Evolutionary conservation across 305 asterid genomes (phyloP).

Genomic region (Rubia tinctorum): DNA sequence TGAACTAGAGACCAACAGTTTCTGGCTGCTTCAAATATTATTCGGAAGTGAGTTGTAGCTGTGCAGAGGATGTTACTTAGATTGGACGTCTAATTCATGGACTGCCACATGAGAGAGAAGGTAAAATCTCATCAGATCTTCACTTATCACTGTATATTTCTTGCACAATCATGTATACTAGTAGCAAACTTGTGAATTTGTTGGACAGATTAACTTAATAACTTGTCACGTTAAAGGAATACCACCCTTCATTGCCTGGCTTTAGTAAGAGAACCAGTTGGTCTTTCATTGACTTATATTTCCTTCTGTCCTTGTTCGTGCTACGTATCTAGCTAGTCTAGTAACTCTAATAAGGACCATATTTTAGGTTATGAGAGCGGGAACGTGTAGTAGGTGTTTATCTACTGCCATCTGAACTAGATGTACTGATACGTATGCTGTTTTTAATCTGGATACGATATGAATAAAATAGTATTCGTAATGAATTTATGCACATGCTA

Average conservation of each 20-base stretch:
- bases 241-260: not conserved
- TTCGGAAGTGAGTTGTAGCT: not conserved
- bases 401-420: too few species aligned
- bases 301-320: not conserved
- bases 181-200: not conserved
- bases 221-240: not conserved
- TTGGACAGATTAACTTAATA: not conserved
- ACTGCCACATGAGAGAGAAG: not conserved
- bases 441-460: not conserved
- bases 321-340: not conserved
- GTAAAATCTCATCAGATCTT: not conserved
- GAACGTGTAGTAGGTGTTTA: too few species aligned
- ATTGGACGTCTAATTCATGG: not conserved
- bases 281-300: not conserved
- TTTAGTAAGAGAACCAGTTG: not conserved
- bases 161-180: not conserved
- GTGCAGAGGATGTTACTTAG: not conserved
- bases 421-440: too few species aligned
- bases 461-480: not conserved
- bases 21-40: constrained; percentile 1
- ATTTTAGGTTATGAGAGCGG: not conserved
- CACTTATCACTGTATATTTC: not conserved
- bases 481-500: too few species aligned
- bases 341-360: not conserved
- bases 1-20: constrained; percentile 14